Evolutionary conservation across 352 stramenopile genomes (phyloP).

Genomic region (Phytophthora palmivora): DNA sequence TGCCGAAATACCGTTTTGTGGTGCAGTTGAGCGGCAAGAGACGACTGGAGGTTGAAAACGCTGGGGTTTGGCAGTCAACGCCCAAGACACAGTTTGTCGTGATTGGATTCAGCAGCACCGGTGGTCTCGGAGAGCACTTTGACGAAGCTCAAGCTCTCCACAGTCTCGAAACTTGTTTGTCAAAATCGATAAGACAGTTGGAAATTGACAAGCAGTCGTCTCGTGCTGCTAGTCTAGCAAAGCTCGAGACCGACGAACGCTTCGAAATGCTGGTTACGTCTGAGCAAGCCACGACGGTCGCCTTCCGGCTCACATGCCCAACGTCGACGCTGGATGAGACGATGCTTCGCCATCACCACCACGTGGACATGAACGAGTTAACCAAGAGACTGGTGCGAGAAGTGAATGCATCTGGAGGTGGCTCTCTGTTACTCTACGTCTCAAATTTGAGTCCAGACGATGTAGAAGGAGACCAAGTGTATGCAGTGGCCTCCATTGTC

Average conservation of each 20-base stretch:
- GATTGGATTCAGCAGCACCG: conserved; percentile 47
- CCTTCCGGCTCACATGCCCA: conserved; percentile 63
- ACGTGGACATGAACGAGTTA: conserved; percentile 78
- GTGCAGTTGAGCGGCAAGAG: conserved; percentile 76
- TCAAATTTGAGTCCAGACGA: conserved; percentile 15
- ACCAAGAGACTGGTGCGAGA: conserved; percentile 62
- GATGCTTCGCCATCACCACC: conserved; percentile 78
- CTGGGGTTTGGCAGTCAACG: conserved; percentile 57
- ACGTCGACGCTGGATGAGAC: conserved; percentile 56
- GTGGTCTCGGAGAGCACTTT: conserved; percentile 23
- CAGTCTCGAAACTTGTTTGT: conserved; percentile 43
- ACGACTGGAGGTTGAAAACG: conserved; percentile 71
- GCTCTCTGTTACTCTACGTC: conserved; percentile 49
- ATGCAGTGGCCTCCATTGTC: conserved; percentile 52
- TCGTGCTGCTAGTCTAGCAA: conserved; percentile 27
- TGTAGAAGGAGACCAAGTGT: conserved; percentile 27
- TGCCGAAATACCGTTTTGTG: conserved; percentile 66
- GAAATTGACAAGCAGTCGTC: not conserved
- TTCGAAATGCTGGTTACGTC: conserved; percentile 33
- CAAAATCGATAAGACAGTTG: conserved; percentile 16
- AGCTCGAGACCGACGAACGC: conserved; percentile 52
- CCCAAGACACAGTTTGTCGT: conserved; percentile 81
- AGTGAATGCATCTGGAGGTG: conserved; percentile 62
- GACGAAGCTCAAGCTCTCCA: conserved; percentile 37
- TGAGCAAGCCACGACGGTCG: conserved; percentile 20